Evolutionary conservation across 2,329 filamentous ascomycete genomes (phyloP), one percentile per base, ranked within the genome.

Genomic region (Botrytis hyacinthi): DNA sequence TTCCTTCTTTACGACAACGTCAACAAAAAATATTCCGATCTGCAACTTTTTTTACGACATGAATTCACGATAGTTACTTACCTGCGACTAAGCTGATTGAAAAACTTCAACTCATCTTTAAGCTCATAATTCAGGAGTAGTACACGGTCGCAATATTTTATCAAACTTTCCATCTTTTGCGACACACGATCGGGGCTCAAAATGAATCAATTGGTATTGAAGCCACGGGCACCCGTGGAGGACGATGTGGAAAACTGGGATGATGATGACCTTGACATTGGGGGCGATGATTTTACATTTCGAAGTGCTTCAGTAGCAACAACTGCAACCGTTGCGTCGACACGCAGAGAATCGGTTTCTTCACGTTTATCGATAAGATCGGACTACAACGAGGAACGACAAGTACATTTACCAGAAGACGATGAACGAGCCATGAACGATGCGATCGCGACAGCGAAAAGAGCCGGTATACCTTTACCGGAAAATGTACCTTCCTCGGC

Each of bases 401-500:
- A 98, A 78, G 88, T 98, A 35, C 89, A 95, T 77, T 85, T 98
- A 44, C 91, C 93, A 3, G 93, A 91, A 67, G 92, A 96, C 81
- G 95, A 98, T 81, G 93, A 97, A 79, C 88, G 89, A 76, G 93
- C 93, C 1, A 97, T 92, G 16, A 84, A 91, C 78, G 92, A 97
- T 80, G 95, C 96, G 74, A 95, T 99, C 79, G 89, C 93, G 37
- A 93, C 94, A 10, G 95, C 95, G 48, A 92, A 94, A 80, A 91
- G 90, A 81, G 95, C 94, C 40, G 96, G 96, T 77, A 97, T 99
- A 76, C 95, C 96, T 10, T 89, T 98, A 73, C 96, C 96, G 42
- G 86, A 89, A 70, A 95, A 95, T 80, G 90, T 98, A 46, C 94
- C 95, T 1, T 90, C 93, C 44, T 97, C 95, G 32, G 96, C 96